A percentile compares a stretch with the other conserved stretches of the same genome.
Conservation (phyloP, 805 yeast genomes). For the Kodamaea restingae region DNA sequence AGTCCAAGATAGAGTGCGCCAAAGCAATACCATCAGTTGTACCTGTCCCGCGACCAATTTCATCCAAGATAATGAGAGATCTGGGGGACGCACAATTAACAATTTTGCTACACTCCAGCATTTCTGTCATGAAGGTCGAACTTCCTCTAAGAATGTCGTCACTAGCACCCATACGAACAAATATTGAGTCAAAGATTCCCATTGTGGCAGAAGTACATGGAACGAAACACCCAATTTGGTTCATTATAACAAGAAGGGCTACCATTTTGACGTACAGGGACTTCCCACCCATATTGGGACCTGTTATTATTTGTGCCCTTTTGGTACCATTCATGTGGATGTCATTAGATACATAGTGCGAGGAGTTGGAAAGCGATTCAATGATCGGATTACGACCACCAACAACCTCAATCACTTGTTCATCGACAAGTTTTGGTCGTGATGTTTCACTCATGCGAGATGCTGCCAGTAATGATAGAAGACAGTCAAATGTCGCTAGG, state of each 20-base stretch:
- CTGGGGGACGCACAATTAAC: slow-evolving; percentile 47
- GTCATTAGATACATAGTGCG: slow-evolving; percentile 63
- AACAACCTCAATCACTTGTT: slow-evolving; percentile 41
- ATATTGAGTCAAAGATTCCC: slow-evolving; percentile 72
- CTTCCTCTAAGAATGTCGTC: slow-evolving; percentile 73
- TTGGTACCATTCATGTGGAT: slow-evolving; percentile 46
- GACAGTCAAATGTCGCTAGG: slow-evolving; percentile 60
- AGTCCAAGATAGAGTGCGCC: slow-evolving; percentile 67
- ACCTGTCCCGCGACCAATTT: slow-evolving; percentile 78
- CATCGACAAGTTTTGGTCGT: slow-evolving; percentile 49
- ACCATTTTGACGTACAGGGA: slow-evolving; percentile 72
- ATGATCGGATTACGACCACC: slow-evolving; percentile 68
- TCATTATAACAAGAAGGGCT: slow-evolving; percentile 66
- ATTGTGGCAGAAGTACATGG: slow-evolving; percentile 61
- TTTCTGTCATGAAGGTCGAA: slow-evolving; percentile 80
- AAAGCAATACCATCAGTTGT: slow-evolving; percentile 74
- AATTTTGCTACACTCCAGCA: slow-evolving; percentile 61
- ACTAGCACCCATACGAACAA: slow-evolving; percentile 81
- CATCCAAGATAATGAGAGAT: slow-evolving; percentile 67
- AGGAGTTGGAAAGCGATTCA: slow-evolving; percentile 40
- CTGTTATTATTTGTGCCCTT: slow-evolving; percentile 64
- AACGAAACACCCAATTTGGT: slow-evolving; percentile 72
- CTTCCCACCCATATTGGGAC: slow-evolving; percentile 89
- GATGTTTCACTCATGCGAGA: slow-evolving; percentile 41
- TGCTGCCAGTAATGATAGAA: slow-evolving; percentile 61